Base-by-base conservation (phyloP, 179 eudicot species). In the Silene coronaria region DNA sequence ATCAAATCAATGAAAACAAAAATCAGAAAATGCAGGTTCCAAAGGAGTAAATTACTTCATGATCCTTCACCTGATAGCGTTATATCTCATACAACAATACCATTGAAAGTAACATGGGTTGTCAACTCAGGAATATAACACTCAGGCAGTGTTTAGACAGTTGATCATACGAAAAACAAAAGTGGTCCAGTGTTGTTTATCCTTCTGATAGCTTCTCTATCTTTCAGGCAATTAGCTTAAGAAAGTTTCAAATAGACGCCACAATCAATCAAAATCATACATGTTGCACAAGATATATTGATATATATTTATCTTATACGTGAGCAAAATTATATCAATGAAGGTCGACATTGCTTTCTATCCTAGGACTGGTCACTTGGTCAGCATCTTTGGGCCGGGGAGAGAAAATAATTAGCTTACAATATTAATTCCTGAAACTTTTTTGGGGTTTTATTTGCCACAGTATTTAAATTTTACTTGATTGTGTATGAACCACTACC, bases 1-100 rank as follows among this genome's bases (percentile, higher is more conserved):
- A 34, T 22, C 13, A 82, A 17, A 76, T 42, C 32, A 70, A 67
- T 72, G 22, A 38, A 63, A 17, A 64, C 6, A n/a, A 2, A 65
- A 38, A 66, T 32, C 11, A 34, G 22, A 32, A 32, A 32, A 28
- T n/a, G 48, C 19, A 66, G 8, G 42, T 70, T n/a, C 24, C 6
- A 45, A 67, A 63, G 70, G 24, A 57, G 46, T 26, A 14, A 5
- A 63, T 7, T 55, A 55, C 45, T 1, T 38, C 59, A 22, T 17
- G 63, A 24, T 24, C 30, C 32, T 11, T 62, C 63, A 59, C 27
- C 11, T 7, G 26, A 10, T 61, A 61, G 4, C 9, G 30, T 24
- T 32, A 24, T 19, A 1, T 59, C 3, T 28, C 32, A 28, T 28
- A 28, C 12, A 59, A 24, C 7, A 6, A 0, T 17, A 11, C 9